Conservation (phyloP, 1,284 basidiomycete species). For the Apiotrichum domesticum region DNA sequence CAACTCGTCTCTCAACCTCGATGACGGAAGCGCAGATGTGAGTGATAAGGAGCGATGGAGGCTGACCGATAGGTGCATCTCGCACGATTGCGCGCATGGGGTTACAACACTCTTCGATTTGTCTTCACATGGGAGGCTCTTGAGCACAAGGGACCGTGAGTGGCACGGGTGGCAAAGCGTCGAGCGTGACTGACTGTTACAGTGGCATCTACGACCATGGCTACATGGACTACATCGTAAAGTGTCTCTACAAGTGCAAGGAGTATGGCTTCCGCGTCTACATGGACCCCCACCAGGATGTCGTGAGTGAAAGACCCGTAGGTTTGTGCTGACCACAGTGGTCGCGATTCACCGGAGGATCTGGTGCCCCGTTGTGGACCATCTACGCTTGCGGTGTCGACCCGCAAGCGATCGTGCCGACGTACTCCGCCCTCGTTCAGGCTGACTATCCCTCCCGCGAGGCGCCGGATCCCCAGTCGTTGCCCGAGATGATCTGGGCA, state of each 20-base stretch:
- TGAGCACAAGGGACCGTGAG: conserved; percentile 90
- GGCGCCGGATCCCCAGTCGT: conserved; percentile 60
- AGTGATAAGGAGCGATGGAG: background rate
- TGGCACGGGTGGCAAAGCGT: conserved; percentile 25
- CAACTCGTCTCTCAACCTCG: conserved; percentile 68
- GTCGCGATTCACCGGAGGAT: conserved; percentile 94
- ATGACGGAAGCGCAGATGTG: conserved; percentile 47
- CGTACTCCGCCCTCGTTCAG: conserved; percentile 79
- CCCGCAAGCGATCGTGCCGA: conserved; percentile 74
- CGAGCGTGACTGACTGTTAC: background rate
- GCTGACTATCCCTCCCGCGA: conserved; percentile 67
- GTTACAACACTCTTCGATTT: conserved; percentile 88
- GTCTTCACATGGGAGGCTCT: conserved; percentile 91
- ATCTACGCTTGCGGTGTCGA: conserved; percentile 86
- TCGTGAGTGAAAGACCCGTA: conserved; percentile 55
- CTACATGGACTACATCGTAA: conserved; percentile 87
- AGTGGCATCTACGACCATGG: conserved; percentile 86
- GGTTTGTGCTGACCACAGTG: conserved; percentile 55
- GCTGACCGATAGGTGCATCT: conserved; percentile 67
- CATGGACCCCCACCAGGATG: conserved; percentile 96
- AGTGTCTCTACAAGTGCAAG: conserved; percentile 81
- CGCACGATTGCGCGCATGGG: conserved; percentile 79
- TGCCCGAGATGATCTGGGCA: conserved; percentile 94
- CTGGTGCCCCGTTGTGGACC: conserved; percentile 94
- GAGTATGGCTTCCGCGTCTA: conserved; percentile 90